Conservation (phyloP, 1,284 basidiomycete genomes). For the Gymnopus androsaceus region DNA sequence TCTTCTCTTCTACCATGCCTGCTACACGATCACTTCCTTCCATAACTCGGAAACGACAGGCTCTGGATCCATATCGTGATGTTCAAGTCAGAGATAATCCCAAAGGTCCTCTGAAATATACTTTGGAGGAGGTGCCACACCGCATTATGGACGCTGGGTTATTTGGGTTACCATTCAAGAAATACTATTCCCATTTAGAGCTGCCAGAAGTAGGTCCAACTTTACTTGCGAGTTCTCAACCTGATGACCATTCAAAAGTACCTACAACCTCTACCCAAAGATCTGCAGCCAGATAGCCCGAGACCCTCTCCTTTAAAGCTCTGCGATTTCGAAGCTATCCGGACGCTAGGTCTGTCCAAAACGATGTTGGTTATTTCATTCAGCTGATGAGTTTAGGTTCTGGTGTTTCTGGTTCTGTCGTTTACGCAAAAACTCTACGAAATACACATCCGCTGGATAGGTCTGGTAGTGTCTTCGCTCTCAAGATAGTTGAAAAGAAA, state of each 20-base stretch:
- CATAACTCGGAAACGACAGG: not conserved
- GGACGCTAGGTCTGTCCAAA: constrained; percentile 35
- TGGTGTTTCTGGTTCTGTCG: constrained; percentile 42
- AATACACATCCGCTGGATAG: constrained; percentile 30
- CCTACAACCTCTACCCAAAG: not conserved
- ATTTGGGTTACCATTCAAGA: not conserved
- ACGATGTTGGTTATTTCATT: not conserved
- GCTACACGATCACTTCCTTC: not conserved
- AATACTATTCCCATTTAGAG: not conserved
- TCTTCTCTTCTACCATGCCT: constrained; percentile 1
- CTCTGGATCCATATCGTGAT: not conserved
- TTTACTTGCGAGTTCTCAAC: not conserved
- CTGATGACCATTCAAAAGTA: constrained; percentile 2
- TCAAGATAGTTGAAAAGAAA: constrained; percentile 44
- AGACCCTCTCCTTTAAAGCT: constrained; percentile 37
- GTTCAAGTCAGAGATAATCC: constrained; percentile 7
- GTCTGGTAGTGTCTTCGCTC: constrained; percentile 36
- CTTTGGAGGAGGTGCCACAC: not conserved
- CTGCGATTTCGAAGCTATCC: constrained; percentile 41
- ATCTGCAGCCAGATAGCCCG: constrained; percentile 25
- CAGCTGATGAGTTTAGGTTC: constrained; percentile 31
- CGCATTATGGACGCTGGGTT: not conserved
- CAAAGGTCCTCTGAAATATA: not conserved
- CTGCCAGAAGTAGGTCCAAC: constrained; percentile 1
- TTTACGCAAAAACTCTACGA: constrained; percentile 38